Base-by-base conservation (phyloP, 345 rosid genomes). In the Pistacia atlantica region DNA sequence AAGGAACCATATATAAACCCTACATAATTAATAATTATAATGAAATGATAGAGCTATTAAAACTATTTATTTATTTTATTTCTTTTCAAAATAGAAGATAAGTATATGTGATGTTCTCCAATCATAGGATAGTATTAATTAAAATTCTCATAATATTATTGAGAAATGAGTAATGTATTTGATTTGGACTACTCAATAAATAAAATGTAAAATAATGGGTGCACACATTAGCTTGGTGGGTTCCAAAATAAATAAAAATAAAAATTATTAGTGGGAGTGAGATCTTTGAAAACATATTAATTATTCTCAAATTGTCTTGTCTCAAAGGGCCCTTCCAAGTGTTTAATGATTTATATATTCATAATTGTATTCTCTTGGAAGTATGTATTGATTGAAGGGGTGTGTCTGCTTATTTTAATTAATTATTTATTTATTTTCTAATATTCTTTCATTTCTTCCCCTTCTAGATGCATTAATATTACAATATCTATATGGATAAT, bases 281-380 rank as follows among this genome's bases (percentile, higher is more conserved):
- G 59, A 75, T 73, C 11, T 35, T 73, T 13, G 7, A 55, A 56
- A 61, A 45, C 71, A 67, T 55, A 81, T 25, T 25, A 25, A 25
- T 73, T 81, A 73, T 71, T 77, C 75, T 77, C 48, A 73, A 31
- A 54, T 56, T 77, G 77, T 52, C 60, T 73, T 73, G 80, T 77
- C 77, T 73, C 56, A 49, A 13, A 64, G 66, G 37, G 45, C 42
- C 83, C 74, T 48, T 33, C 54, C 54, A 6, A 54, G 16, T 38
- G 18, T 57, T 51, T 31, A 60, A 62, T 48, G 51, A n/a, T 13
- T 49, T 17, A 62, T 63, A 73, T 73, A 78, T 69, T 74, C 77
- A 78, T 74, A 70, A 66, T 57, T 31, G 56, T 65, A 64, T 76
- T 54, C 78, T 51, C 66, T 81, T 78, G 84, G 84, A 84, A 72